Conservation (phyloP, 2,329 filamentous ascomycete species). For the Fusarium luffae region DNA sequence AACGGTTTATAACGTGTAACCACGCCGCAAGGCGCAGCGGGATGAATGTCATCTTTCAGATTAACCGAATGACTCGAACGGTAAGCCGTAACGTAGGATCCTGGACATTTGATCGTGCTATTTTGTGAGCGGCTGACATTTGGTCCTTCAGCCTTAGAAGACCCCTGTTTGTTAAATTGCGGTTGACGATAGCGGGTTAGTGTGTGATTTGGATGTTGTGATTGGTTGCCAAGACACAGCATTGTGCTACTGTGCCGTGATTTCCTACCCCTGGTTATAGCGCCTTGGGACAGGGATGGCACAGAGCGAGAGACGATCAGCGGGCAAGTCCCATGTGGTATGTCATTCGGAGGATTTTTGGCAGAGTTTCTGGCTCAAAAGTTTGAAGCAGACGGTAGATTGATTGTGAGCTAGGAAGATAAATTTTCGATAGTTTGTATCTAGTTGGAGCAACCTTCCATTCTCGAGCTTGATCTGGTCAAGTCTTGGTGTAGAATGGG, state of each 20-base stretch:
- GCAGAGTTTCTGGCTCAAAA: neutral
- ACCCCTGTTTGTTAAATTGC: neutral
- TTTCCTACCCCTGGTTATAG: neutral
- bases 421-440: neutral
- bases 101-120: neutral
- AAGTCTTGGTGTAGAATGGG: too few species aligned
- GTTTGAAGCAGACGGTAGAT: neutral
- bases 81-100: neutral
- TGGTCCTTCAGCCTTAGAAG: neutral
- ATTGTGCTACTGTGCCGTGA: conserved; percentile 1
- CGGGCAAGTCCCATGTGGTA: neutral
- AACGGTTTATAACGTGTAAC: neutral
- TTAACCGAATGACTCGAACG: neutral
- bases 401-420: neutral
- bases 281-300: neutral
- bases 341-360: neutral
- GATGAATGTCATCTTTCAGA: neutral
- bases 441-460: neutral
- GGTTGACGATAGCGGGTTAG: neutral
- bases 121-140: neutral
- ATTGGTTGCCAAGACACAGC: neutral
- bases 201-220: neutral
- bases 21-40: neutral
- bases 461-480: too few species aligned
- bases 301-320: neutral